These are phyloP conservation scores for Cryptosporidium viatorum DNA, from an alignment of 169 alveolate species.

Conservation along the genomic window DNA sequence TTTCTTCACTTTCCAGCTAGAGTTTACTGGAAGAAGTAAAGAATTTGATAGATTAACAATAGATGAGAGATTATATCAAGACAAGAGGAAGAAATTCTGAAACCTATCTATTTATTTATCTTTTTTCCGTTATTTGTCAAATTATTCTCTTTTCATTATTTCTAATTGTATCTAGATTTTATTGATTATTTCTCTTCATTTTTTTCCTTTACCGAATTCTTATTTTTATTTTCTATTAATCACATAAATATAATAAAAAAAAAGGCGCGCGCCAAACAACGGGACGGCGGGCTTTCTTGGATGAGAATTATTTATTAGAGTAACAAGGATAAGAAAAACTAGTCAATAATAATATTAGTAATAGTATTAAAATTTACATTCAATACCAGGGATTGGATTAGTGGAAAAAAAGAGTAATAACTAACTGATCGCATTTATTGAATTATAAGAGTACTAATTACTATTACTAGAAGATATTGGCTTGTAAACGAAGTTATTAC, in stretches of 20 bases:
- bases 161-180: too few relatives aligned
- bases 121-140: too few relatives aligned
- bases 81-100: background rate
- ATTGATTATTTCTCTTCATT: background rate
- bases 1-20: background rate
- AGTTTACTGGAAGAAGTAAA: background rate
- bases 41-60: background rate
- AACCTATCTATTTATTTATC: background rate
- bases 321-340: background rate
- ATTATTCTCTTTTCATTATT: too few relatives aligned
- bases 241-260: too few relatives aligned
- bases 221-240: too few relatives aligned
- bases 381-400: background rate
- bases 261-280: background rate
- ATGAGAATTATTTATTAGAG: slow-evolving; percentile 4
- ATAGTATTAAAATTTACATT: background rate
- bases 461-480: background rate
- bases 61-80: too few relatives aligned
- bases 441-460: background rate
- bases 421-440: background rate
- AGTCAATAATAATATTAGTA: background rate
- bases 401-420: too few relatives aligned
- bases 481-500: background rate
- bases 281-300: slow-evolving; percentile 32
- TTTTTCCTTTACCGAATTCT: background rate